Evolutionary conservation across 208 protist species (phyloP), one percentile per base, ranked within the genome.

Genomic region (Trypanosoma cruzi): DNA sequence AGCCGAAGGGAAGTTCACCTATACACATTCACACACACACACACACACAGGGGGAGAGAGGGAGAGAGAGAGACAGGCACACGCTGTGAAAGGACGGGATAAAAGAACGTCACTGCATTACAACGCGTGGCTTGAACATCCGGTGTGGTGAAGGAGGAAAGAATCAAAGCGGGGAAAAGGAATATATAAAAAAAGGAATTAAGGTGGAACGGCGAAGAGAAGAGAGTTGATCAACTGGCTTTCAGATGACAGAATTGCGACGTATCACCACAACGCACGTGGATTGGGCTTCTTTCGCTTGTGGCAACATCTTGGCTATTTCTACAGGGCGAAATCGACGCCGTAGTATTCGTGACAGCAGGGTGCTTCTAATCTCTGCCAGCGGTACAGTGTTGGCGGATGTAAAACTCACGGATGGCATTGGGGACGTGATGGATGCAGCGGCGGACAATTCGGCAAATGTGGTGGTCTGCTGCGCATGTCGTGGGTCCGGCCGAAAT

Each of bases 301-400:
- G 28, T 26, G 71, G 64, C 24, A 70, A 66, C 8, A 49, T 76
- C 1, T 18, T 76, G 26, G 57, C 71, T 5, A 20, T 71, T 53
- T 31, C 49, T 31, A 61, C 63, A 5, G 44, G 71, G 2, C 53
- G 42, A 22, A 56, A 34, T 14, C 37, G 32, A 7, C 46, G 31
- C 29, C 44, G 60, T 26, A 73, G 24, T 28, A 31, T 32, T 28
- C 8, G 22, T 37, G 62, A 44, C 4, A 28, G 44, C 22, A 54
- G 46, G 46, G 28, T 70, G 40, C 62, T 89, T 57, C 68, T 87
- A 24, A 85, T 86, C 58, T 88, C 88, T 26, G 67, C 65, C 10
- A 86, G 84, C 14, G 81, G 87, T 34, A 75, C 80, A 31, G 65
- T 81, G 0, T 57, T 92, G 5, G 63, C 81, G 0, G 79, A 88